Conservation (phyloP, 176 grass and related monocot species). For the Saccharum officinarum region DNA sequence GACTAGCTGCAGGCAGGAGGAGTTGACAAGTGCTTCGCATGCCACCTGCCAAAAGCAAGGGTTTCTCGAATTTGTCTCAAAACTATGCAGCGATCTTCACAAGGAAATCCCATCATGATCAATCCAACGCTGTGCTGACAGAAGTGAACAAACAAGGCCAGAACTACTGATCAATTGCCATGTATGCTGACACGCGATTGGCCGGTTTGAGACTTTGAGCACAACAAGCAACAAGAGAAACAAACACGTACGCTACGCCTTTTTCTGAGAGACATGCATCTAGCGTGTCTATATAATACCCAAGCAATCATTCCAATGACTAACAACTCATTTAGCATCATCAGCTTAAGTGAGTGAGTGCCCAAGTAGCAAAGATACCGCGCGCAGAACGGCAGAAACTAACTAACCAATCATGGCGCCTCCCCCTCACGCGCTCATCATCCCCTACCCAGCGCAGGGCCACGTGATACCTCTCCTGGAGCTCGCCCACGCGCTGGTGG, state of each 20-base stretch:
- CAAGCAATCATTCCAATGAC: neutral
- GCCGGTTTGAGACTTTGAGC: too few species aligned
- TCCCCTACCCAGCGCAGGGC: conserved; percentile 66
- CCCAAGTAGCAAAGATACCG: neutral
- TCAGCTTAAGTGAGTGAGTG: neutral
- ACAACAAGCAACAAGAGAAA: neutral
- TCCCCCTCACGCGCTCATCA: conserved; percentile 32
- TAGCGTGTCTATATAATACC: conserved; percentile 10
- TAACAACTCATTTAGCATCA: neutral
- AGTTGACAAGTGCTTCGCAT: neutral
- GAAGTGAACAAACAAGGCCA: neutral
- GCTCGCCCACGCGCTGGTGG: conserved; percentile 46
- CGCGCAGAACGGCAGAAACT: too few species aligned
- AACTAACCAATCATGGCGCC: neutral
- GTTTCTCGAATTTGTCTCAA: neutral
- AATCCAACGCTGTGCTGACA: neutral
- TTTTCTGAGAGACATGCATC: neutral
- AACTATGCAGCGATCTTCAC: conserved; percentile 10
- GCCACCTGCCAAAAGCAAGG: neutral
- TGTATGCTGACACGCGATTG: neutral
- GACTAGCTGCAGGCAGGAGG: too few species aligned
- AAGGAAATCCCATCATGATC: neutral
- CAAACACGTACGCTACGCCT: neutral
- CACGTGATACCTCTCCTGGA: conserved; percentile 66
- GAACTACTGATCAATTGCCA: neutral